Percentiles rank a stretch among this genome's conserved stretches.
Evolutionary conservation across 2,329 filamentous ascomycete species (phyloP).

Genomic region (Fusarium cyanostomum): DNA sequence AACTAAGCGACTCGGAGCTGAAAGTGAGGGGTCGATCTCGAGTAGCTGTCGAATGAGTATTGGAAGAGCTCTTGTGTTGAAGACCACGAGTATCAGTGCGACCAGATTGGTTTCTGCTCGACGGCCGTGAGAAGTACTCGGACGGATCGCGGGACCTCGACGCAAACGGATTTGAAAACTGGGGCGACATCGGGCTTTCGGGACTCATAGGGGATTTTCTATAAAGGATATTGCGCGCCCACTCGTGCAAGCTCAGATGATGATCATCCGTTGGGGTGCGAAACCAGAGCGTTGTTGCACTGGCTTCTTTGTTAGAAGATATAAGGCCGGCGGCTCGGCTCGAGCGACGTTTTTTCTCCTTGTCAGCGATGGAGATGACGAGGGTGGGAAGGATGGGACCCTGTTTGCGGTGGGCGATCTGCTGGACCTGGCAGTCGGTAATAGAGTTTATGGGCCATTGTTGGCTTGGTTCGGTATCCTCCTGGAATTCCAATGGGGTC

Average conservation of each 20-base stretch:
- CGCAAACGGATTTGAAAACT: conserved; percentile 64
- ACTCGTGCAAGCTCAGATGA: conserved; percentile 64
- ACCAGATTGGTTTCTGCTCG: conserved; percentile 54
- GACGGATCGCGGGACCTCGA: conserved; percentile 52
- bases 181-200: conserved; percentile 63
- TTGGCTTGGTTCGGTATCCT: conserved; percentile 63
- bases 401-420: conserved; percentile 69
- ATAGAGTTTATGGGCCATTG: conserved; percentile 63
- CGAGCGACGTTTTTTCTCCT: conserved; percentile 70
- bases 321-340: conserved; percentile 69
- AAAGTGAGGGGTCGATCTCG: conserved; percentile 62
- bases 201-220: conserved; percentile 57
- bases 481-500: conserved; percentile 42
- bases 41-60: conserved; percentile 57
- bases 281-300: conserved; percentile 64
- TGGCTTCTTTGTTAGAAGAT: conserved; percentile 59
- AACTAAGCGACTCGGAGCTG: conserved; percentile 66
- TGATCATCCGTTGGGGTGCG: conserved; percentile 63
- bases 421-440: conserved; percentile 67
- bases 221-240: conserved; percentile 63
- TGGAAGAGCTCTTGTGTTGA: conserved; percentile 59
- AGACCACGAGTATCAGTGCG: conserved; percentile 49
- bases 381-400: conserved; percentile 68
- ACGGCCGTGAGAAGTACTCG: conserved; percentile 56
- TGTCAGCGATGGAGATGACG: conserved; percentile 66